Conservation (phyloP, 2,329 filamentous ascomycete species). For the Didymella glomerata region DNA sequence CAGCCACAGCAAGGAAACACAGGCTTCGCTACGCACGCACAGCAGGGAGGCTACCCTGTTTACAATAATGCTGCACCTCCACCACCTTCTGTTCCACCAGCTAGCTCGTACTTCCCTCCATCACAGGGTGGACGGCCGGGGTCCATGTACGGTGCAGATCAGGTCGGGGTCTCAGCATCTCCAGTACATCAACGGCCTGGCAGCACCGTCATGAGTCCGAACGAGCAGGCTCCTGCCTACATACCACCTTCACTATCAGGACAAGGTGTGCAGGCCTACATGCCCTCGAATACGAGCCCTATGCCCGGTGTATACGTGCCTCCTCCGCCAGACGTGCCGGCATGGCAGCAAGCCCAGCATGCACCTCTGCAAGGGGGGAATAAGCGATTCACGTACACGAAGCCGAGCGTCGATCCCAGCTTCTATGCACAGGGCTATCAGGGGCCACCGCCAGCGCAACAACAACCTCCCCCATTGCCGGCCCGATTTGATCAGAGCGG, state of each 20-base stretch:
- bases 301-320: constrained; percentile 48
- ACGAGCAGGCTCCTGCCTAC: constrained; percentile 46
- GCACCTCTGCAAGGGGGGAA: constrained; percentile 41
- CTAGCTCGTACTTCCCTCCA: constrained; percentile 45
- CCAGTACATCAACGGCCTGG: constrained; percentile 32
- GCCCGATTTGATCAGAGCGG: constrained; percentile 24
- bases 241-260: constrained; percentile 45
- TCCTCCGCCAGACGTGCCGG: constrained; percentile 48
- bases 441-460: constrained; percentile 26
- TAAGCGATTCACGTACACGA: constrained; percentile 47
- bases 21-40: constrained; percentile 32
- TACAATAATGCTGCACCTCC: constrained; percentile 42
- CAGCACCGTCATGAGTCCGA: constrained; percentile 39
- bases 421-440: constrained; percentile 41
- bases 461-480: constrained; percentile 25
- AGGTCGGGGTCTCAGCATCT: constrained; percentile 30
- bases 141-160: constrained; percentile 42
- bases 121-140: constrained; percentile 37
- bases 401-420: constrained; percentile 37
- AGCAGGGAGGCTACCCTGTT: constrained; percentile 39
- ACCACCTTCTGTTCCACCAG: constrained; percentile 42
- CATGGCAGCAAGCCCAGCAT: constrained; percentile 50
- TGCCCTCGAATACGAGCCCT: constrained; percentile 47
- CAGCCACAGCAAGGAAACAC: constrained; percentile 33
- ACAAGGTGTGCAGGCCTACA: constrained; percentile 46